These are phyloP conservation scores for Saccharomycopsis olivae DNA, from an alignment of 805 yeast species.

Conservation along the genomic window DNA sequence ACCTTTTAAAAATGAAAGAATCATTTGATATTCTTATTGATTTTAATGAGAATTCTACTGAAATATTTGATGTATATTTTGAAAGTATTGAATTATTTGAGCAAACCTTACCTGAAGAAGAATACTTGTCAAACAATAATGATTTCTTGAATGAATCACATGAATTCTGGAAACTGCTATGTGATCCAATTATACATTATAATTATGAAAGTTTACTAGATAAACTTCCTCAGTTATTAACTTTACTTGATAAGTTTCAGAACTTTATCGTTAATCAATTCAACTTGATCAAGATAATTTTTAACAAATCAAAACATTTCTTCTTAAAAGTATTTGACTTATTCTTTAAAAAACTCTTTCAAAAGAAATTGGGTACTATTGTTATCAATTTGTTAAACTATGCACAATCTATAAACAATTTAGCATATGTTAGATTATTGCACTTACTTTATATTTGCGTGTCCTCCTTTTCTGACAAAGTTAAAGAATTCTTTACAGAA, in stretches of 20 bases:
- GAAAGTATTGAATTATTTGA: slow-evolving; percentile 63
- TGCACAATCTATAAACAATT: slow-evolving; percentile 50
- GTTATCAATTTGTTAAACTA: slow-evolving; percentile 47
- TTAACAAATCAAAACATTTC: slow-evolving; percentile 59
- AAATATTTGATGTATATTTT: slow-evolving; percentile 74
- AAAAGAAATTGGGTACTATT: slow-evolving; percentile 23
- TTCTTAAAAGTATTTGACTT: slow-evolving; percentile 51
- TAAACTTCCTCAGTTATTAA: slow-evolving; percentile 42
- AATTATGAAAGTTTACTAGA: slow-evolving; percentile 21
- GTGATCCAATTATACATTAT: slow-evolving; percentile 46
- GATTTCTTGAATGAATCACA: slow-evolving; percentile 27
- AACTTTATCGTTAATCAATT: slow-evolving; percentile 63
- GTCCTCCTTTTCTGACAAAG: slow-evolving; percentile 48
- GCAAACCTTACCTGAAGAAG: slow-evolving; percentile 30
- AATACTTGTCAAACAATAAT: slow-evolving; percentile 22
- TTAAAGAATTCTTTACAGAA: slow-evolving; percentile 46
- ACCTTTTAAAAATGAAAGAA: slow-evolving; percentile 62
- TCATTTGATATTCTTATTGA: slow-evolving; percentile 64
- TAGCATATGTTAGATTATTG: slow-evolving; percentile 68
- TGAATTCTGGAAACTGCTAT: slow-evolving; percentile 45
- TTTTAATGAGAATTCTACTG: slow-evolving; percentile 68
- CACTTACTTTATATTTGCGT: slow-evolving; percentile 54
- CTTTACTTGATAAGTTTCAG: slow-evolving; percentile 44
- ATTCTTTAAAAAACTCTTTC: slow-evolving; percentile 62
- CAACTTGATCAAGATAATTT: slow-evolving; percentile 61